Evolutionary conservation across 208 protist species (phyloP).

Genomic region (Leishmania tropica): DNA sequence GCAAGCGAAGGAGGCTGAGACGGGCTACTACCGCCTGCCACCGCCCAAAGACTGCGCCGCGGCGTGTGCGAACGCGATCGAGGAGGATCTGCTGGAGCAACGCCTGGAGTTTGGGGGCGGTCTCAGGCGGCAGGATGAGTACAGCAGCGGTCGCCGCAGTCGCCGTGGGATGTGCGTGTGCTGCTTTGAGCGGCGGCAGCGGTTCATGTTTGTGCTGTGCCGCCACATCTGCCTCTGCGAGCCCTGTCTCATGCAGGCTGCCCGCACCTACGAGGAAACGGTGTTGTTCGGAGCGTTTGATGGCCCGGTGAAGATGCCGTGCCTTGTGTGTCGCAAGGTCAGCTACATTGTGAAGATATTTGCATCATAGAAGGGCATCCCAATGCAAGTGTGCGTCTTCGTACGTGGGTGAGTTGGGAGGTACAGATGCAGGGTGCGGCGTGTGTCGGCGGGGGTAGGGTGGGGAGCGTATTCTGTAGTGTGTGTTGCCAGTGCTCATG

Average conservation of each 20-base stretch:
- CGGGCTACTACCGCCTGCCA: slow-evolving; percentile 1
- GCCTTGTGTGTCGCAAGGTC: slow-evolving; percentile 25
- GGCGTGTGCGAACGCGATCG: not conserved
- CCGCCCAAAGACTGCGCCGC: not conserved
- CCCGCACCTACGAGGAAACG: slow-evolving; percentile 1
- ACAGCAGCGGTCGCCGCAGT: not conserved
- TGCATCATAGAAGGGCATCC: slow-evolving; percentile 8
- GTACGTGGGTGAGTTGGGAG: not conserved
- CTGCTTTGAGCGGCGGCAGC: slow-evolving; percentile 9
- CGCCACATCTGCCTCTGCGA: slow-evolving; percentile 37
- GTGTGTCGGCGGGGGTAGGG: not conserved
- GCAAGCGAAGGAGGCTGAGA: not conserved
- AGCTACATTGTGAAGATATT: slow-evolving; percentile 21
- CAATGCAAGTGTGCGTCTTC: not conserved
- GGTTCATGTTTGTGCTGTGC: slow-evolving; percentile 31
- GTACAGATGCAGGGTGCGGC: not conserved
- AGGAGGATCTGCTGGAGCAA: not conserved
- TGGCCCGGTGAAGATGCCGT: slow-evolving; percentile 21
- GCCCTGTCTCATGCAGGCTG: slow-evolving; percentile 19
- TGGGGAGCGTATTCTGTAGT: not conserved
- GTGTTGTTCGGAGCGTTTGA: not conserved
- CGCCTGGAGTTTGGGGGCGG: not conserved
- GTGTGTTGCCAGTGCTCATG: not conserved
- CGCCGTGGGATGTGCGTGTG: slow-evolving; percentile 13
- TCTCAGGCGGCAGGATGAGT: not conserved